Evolutionary conservation across 345 rosid species (phyloP).

Genomic region (Salix udensis): DNA sequence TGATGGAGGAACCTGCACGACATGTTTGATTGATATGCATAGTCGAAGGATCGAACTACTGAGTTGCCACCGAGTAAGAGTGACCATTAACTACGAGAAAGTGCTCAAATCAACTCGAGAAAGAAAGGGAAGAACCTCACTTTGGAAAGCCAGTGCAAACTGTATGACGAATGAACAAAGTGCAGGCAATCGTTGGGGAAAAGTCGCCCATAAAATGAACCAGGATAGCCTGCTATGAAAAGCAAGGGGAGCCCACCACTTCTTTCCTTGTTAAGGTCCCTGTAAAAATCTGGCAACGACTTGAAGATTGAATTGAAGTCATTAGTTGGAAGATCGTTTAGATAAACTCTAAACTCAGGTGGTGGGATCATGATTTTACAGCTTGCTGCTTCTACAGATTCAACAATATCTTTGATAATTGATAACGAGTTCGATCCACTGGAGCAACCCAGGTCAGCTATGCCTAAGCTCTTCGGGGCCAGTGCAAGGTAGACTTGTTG

Average conservation of each 20-base stretch:
- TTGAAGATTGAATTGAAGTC: constrained; percentile 64
- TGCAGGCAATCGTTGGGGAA: constrained; percentile 64
- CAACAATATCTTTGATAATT: constrained; percentile 42
- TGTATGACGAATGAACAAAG: constrained; percentile 65
- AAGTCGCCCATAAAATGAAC: constrained; percentile 81
- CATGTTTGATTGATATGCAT: neutral
- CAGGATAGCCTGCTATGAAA: constrained; percentile 61
- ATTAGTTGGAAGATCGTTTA: constrained; percentile 59
- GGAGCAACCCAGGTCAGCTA: constrained; percentile 60
- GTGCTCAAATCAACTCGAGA: neutral
- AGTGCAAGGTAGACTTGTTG: constrained; percentile 38
- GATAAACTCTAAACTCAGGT: constrained; percentile 45
- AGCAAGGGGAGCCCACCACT: constrained; percentile 26
- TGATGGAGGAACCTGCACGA: constrained; percentile 58
- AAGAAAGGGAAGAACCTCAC: constrained; percentile 24
- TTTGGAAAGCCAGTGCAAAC: constrained; percentile 94
- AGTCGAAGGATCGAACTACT: too few species aligned
- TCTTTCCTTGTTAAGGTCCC: constrained; percentile 30
- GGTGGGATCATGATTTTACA: constrained; percentile 21
- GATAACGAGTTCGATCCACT: constrained; percentile 51
- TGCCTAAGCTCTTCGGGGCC: constrained; percentile 34
- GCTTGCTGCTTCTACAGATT: constrained; percentile 30
- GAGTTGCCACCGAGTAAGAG: too few species aligned
- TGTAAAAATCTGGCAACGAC: constrained; percentile 49
- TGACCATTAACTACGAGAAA: too few species aligned